Evolutionary conservation across 306 rosid species (phyloP).

Genomic region (Heteromeles arbutifolia): DNA sequence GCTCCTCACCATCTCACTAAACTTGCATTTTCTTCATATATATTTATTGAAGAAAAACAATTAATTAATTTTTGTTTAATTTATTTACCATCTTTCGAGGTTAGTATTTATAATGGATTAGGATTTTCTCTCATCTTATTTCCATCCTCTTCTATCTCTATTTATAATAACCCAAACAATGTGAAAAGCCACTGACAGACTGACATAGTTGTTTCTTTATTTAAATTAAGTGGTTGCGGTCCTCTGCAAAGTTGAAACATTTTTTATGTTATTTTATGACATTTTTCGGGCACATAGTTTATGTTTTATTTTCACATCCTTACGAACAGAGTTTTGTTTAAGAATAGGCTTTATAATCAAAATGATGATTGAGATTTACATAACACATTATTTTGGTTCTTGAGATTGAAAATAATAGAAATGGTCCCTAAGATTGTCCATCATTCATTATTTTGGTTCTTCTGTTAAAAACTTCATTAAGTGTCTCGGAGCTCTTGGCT

Average conservation of each 20-base stretch:
- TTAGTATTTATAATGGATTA: background rate
- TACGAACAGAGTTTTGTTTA: too few relatives aligned
- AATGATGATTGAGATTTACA: too few relatives aligned
- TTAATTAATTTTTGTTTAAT: background rate
- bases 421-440: too few relatives aligned
- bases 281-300: background rate
- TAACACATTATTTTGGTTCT: too few relatives aligned
- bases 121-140: too few relatives aligned
- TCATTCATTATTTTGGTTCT: too few relatives aligned
- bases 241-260: background rate
- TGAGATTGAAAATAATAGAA: too few relatives aligned
- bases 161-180: background rate
- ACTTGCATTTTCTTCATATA: background rate
- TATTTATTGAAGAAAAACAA: background rate
- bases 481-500: too few relatives aligned
- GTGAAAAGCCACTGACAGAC: background rate
- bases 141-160: too few relatives aligned
- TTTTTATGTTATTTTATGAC: background rate
- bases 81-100: background rate
- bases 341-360: too few relatives aligned
- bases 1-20: conserved; percentile 17
- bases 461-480: too few relatives aligned
- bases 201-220: background rate
- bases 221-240: background rate
- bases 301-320: background rate